phyloP scores from a whole-genome alignment of 305 asterid genomes.

The Withania somnifera region DNA sequence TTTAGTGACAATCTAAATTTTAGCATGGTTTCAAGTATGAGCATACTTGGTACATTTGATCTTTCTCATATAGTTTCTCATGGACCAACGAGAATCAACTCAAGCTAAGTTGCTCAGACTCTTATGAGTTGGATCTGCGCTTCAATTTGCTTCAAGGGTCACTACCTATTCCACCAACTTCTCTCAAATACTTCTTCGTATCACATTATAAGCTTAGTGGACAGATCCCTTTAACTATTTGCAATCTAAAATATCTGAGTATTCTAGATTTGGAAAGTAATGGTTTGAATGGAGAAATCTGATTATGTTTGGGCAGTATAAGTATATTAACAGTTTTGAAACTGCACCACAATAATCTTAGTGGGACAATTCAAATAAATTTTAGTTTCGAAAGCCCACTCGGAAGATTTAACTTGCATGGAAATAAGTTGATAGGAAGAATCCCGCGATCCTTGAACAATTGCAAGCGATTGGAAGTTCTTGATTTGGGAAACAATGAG shows the following conservation, averaged over 20 bases:
- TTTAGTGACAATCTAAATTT: neutral
- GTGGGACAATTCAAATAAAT: neutral
- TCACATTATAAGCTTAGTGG: neutral
- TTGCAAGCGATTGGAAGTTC: neutral
- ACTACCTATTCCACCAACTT: neutral
- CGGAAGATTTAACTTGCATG: too few relatives aligned
- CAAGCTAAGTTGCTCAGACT: neutral
- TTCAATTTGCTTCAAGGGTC: neutral
- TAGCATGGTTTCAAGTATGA: neutral
- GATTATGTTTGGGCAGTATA: neutral
- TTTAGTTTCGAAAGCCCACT: neutral
- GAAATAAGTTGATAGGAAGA: neutral
- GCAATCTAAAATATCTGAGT: neutral
- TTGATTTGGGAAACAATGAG: neutral
- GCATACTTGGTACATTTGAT: neutral
- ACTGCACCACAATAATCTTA: neutral
- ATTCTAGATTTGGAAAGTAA: too few relatives aligned
- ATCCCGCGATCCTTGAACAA: neutral
- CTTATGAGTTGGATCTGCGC: neutral
- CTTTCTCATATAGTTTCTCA: neutral
- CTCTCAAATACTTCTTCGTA: neutral
- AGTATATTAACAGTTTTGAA: neutral
- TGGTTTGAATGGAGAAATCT: neutral
- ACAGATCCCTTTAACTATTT: neutral
- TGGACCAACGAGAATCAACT: neutral